phyloP scores from a whole-genome alignment of 2,329 filamentous ascomycete species.

The Colletotrichum destructivum region DNA sequence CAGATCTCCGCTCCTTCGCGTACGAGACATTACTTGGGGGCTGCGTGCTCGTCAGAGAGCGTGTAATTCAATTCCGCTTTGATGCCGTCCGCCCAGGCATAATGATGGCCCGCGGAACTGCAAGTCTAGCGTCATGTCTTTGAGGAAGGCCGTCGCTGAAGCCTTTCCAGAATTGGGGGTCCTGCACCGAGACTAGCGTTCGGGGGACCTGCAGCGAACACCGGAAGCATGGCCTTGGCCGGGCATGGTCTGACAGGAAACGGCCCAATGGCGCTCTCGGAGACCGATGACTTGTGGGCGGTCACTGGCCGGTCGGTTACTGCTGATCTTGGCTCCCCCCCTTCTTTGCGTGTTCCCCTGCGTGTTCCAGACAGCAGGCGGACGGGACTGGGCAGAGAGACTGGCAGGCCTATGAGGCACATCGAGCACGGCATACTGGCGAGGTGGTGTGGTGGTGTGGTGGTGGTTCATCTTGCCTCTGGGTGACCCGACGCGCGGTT shows the following conservation, averaged over 20 bases:
- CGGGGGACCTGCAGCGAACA: constrained; percentile 25
- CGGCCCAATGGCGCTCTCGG: constrained; percentile 8
- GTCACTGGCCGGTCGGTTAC: background rate
- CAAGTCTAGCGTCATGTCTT: background rate
- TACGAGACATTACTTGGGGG: background rate
- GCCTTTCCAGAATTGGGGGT: constrained; percentile 17
- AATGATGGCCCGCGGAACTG: constrained; percentile 2
- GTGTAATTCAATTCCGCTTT: background rate
- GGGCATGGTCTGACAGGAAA: constrained; percentile 33
- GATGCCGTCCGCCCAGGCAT: background rate
- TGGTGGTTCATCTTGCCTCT: constrained; percentile 29
- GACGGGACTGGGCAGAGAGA: background rate
- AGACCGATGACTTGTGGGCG: too few species aligned
- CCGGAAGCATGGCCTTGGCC: constrained; percentile 23
- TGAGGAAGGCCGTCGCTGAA: too few species aligned
- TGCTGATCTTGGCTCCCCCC: constrained; percentile 4
- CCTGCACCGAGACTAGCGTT: constrained; percentile 26
- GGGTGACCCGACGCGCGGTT: constrained; percentile 3
- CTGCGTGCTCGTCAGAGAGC: background rate
- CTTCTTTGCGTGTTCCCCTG: constrained; percentile 26
- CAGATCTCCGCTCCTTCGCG: background rate
- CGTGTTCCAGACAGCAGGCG: constrained; percentile 22
- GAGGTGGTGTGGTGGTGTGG: too few species aligned
- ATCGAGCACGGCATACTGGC: background rate
- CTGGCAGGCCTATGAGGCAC: background rate